These are phyloP conservation scores for Yamadazyma olivae DNA, from an alignment of 805 yeast species.

Conservation along the genomic window DNA sequence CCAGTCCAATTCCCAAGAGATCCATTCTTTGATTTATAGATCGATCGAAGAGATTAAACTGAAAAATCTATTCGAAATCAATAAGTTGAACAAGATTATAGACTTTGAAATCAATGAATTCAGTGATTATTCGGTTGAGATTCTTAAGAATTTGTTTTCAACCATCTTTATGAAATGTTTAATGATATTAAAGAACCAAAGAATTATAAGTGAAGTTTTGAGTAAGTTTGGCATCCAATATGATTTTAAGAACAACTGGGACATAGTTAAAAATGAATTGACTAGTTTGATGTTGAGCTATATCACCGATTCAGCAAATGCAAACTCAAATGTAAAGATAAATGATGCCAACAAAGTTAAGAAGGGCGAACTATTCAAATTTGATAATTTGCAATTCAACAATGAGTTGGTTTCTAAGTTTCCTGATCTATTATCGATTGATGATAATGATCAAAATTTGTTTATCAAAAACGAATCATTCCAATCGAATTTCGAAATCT, in stretches of 20 bases:
- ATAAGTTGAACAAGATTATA: constrained; percentile 26
- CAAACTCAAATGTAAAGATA: not conserved
- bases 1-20: constrained; percentile 57
- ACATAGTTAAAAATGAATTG: constrained; percentile 29
- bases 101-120: constrained; percentile 27
- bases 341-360: constrained; percentile 1
- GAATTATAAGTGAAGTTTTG: constrained; percentile 60
- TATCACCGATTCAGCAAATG: constrained; percentile 19
- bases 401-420: constrained; percentile 5
- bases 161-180: constrained; percentile 62
- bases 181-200: constrained; percentile 66
- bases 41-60: constrained; percentile 63
- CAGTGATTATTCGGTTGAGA: constrained; percentile 49
- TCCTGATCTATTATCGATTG: constrained; percentile 6
- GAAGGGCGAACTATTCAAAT: constrained; percentile 23
- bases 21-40: constrained; percentile 59
- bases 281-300: constrained; percentile 29
- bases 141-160: constrained; percentile 70
- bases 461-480: constrained; percentile 61
- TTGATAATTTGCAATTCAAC: constrained; percentile 24
- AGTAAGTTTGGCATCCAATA: constrained; percentile 25
- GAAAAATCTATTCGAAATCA: constrained; percentile 42
- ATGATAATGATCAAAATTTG: constrained; percentile 21
- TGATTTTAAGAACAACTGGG: constrained; percentile 28
- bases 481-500: constrained; percentile 54